Evolutionary conservation across 192 early-diverging fungal genomes (phyloP).

Genomic region (Backusella circina): DNA sequence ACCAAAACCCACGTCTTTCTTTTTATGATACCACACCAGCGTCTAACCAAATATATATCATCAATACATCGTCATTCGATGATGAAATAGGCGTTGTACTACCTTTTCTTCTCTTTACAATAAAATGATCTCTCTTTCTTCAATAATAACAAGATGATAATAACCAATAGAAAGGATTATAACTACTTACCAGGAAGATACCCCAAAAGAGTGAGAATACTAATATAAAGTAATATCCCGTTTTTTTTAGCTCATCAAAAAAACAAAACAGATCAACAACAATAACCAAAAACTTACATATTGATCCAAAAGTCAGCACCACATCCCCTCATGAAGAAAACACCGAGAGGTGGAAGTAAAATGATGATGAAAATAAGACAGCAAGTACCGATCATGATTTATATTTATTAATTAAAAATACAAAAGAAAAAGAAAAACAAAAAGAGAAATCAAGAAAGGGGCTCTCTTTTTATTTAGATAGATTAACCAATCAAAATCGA

Average conservation of each 20-base stretch:
- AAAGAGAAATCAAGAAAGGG: not conserved
- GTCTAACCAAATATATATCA: not conserved
- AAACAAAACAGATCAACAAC: not conserved
- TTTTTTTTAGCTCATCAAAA: not conserved
- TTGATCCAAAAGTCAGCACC: constrained; percentile 46
- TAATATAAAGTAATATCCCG: not conserved
- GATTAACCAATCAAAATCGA: not conserved
- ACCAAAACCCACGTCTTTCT: not conserved
- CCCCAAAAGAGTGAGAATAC: constrained; percentile 17
- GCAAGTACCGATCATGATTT: constrained; percentile 25
- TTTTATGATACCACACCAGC: not conserved
- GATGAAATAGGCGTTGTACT: not conserved
- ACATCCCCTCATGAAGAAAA: constrained; percentile 50
- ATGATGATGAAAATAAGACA: constrained; percentile 34
- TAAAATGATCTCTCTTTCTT: not conserved
- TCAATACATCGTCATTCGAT: not conserved
- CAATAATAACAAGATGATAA: not conserved
- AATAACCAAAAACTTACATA: too few relatives aligned
- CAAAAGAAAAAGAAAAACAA: not conserved
- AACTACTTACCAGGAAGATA: constrained; percentile 22
- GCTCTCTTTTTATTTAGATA: not conserved
- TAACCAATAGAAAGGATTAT: not conserved
- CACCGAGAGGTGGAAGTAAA: constrained; percentile 48
- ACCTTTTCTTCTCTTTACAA: not conserved
- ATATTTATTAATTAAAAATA: not conserved